These are phyloP conservation scores for Tulasnella sp. DNA, from an alignment of 768 basidiomycete genomes.

Conservation along the genomic window DNA sequence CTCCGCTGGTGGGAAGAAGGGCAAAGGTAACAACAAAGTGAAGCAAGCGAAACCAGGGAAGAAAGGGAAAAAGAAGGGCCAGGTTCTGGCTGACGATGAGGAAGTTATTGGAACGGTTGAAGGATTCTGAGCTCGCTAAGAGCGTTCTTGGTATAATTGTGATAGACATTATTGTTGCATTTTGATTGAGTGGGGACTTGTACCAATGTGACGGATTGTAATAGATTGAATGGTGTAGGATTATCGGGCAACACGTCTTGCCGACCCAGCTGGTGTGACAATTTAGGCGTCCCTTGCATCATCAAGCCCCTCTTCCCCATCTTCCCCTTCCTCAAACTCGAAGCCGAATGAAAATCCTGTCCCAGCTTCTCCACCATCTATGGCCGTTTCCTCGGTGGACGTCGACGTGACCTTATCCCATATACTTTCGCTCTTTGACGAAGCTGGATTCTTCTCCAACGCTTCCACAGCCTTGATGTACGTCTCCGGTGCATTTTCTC, in stretches of 20 bases:
- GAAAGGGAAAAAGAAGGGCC: slow-evolving; percentile 1
- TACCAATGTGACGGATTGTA: no score
- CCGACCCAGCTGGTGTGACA: no score
- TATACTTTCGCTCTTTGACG: not conserved
- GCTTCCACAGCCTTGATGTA: not conserved
- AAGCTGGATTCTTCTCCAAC: not conserved
- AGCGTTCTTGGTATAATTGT: not conserved
- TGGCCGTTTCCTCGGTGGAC: not conserved
- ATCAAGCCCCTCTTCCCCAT: slow-evolving; percentile 4
- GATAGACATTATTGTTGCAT: not conserved
- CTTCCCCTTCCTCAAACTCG: slow-evolving; percentile 14
- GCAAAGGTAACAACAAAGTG: not conserved
- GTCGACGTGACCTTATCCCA: not conserved
- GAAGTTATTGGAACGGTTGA: slow-evolving; percentile 11
- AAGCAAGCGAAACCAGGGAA: not conserved
- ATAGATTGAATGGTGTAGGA: not conserved
- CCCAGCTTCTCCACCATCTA: not conserved
- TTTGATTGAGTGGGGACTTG: not conserved
- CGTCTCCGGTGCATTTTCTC: not conserved
- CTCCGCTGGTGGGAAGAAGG: not conserved
- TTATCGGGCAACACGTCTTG: no score
- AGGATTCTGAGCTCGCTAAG: not conserved
- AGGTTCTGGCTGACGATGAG: slow-evolving; percentile 4
- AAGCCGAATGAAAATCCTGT: slow-evolving; percentile 24
- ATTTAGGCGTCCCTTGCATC: not conserved